Conservation (phyloP, 495 filamentous ascomycete species). For the Astrocystis sublimbata region DNA sequence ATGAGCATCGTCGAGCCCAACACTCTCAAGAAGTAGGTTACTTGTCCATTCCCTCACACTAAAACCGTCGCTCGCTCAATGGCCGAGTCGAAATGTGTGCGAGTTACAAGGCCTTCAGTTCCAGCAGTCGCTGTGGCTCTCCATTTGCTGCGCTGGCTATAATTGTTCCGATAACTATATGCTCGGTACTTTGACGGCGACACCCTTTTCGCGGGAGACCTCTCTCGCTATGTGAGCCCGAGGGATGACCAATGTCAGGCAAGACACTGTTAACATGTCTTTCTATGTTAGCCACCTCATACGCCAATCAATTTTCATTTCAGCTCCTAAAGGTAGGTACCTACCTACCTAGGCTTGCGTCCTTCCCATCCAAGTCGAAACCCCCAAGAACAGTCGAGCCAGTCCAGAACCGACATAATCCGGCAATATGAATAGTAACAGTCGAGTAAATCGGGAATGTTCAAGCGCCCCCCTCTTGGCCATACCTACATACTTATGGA, state of each 20-base stretch:
- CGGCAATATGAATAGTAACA: too few species aligned
- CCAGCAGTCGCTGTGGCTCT: not conserved
- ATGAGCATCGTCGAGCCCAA: conserved; percentile 54
- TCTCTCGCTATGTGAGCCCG: not conserved
- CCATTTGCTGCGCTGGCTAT: not conserved
- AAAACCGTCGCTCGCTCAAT: conserved; percentile 1
- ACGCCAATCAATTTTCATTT: too few species aligned
- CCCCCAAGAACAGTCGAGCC: too few species aligned
- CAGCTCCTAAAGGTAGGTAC: too few species aligned
- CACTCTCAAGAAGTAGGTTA: conserved; percentile 41
- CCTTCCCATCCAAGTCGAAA: too few species aligned
- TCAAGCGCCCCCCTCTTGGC: too few species aligned
- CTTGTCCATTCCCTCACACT: conserved; percentile 25
- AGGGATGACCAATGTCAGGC: not conserved
- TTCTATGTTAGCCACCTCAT: too few species aligned
- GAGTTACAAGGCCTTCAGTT: not conserved
- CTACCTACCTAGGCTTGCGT: too few species aligned
- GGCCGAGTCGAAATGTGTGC: not conserved
- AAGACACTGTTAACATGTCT: too few species aligned
- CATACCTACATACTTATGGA: too few species aligned
- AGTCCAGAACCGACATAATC: too few species aligned
- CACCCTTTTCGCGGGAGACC: not conserved
- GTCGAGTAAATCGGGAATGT: too few species aligned
- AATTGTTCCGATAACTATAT: not conserved
- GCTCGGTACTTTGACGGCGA: not conserved